A percentile compares a stretch with the other conserved stretches of the same genome.
Conservation (phyloP, 306 rosid genomes). For the Malus fusca region DNA sequence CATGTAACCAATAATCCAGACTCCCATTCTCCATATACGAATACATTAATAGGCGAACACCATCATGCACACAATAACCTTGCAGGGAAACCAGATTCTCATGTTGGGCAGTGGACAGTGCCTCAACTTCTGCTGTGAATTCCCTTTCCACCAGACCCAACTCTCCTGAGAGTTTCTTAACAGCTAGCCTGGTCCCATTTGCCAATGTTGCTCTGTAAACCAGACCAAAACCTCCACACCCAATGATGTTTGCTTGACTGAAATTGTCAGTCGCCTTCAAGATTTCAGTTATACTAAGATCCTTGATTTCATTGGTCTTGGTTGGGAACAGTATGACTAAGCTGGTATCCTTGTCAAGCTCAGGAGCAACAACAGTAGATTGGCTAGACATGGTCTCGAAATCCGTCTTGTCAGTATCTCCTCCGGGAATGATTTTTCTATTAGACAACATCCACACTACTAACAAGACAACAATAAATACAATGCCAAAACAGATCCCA, state of each 20-base stretch:
- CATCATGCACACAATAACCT: slow-evolving; percentile 80
- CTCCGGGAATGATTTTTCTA: slow-evolving; percentile 78
- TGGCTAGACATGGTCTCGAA: slow-evolving; percentile 49
- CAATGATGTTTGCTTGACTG: slow-evolving; percentile 82
- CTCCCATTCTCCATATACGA: slow-evolving; percentile 93
- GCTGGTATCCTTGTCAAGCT: slow-evolving; percentile 57
- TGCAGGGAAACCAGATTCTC: slow-evolving; percentile 80
- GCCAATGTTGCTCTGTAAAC: slow-evolving; percentile 80
- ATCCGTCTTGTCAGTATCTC: slow-evolving; percentile 59
- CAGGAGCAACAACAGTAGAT: slow-evolving; percentile 51
- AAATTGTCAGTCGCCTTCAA: slow-evolving; percentile 83
- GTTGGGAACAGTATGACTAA: slow-evolving; percentile 75
- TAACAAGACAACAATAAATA: slow-evolving; percentile 34
- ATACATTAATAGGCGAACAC: slow-evolving; percentile 73
- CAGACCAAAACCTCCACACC: slow-evolving; percentile 95
- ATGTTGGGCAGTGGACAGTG: slow-evolving; percentile 80
- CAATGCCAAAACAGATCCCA: slow-evolving; percentile 40
- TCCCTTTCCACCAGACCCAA: slow-evolving; percentile 92
- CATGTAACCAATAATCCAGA: slow-evolving; percentile 91
- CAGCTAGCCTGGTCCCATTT: slow-evolving; percentile 65
- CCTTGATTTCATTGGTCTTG: slow-evolving; percentile 54
- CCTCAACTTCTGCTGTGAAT: slow-evolving; percentile 90
- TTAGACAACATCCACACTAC: slow-evolving; percentile 71
- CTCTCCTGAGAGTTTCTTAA: slow-evolving; percentile 94
- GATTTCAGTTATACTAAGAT: slow-evolving; percentile 71